These are phyloP conservation scores for Amorphotheca resinae DNA, from an alignment of 495 filamentous ascomycete species.

Conservation along the genomic window DNA sequence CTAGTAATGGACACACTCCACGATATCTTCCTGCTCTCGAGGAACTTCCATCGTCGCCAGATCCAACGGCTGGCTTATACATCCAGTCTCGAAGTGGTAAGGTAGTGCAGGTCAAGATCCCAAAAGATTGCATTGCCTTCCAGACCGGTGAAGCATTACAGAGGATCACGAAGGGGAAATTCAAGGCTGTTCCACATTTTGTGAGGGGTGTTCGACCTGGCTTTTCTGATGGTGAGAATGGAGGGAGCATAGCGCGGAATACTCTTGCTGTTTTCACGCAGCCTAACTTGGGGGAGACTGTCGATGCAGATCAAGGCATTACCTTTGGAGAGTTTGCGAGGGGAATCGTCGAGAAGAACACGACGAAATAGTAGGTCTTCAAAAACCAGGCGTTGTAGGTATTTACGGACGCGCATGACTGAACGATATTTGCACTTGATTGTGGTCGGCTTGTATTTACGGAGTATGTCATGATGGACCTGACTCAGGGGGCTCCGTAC, in stretches of 20 bases:
- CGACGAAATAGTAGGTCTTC: constrained; percentile 27
- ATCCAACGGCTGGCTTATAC: constrained; percentile 76
- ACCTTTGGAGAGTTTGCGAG: constrained; percentile 83
- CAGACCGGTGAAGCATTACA: constrained; percentile 92
- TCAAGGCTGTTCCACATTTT: constrained; percentile 94
- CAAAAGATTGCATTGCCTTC: constrained; percentile 81
- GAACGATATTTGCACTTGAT: no score
- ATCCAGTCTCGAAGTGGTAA: constrained; percentile 73
- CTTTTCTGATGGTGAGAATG: constrained; percentile 22
- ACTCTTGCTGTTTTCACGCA: constrained; percentile 96
- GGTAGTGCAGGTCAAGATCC: constrained; percentile 79
- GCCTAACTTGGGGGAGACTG: constrained; percentile 80
- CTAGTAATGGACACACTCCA: constrained; percentile 11
- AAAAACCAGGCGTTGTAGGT: no score
- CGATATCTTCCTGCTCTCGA: constrained; percentile 38
- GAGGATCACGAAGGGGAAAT: constrained; percentile 74
- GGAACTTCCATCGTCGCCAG: constrained; percentile 62
- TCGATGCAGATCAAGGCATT: constrained; percentile 56
- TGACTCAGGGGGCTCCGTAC: background rate
- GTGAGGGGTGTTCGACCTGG: constrained; percentile 55
- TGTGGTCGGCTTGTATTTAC: no score
- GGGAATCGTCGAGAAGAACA: constrained; percentile 72
- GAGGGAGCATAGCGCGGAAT: constrained; percentile 59
- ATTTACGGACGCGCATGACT: no score
- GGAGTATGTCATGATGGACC: no score